Base-by-base conservation (phyloP, 1,284 basidiomycete genomes). In the Ceratobasidium sp. region DNA sequence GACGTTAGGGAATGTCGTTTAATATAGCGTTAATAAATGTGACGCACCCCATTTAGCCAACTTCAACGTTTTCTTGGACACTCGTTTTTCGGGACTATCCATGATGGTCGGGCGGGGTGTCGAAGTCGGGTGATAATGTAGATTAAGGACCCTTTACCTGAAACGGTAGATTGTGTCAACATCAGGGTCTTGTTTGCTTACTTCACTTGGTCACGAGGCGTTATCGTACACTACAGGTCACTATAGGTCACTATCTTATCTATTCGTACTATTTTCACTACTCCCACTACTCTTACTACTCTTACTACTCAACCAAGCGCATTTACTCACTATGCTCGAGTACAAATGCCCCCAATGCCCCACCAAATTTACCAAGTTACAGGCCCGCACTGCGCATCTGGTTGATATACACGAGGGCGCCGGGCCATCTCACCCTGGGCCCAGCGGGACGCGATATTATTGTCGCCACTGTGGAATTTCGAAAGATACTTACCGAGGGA, bases 181-280 rank as follows among this genome's bases (percentile, higher is more conserved):
- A 56, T 56, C 54, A 56, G 54, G 54, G 54, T 56, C 54, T 31
- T 56, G 15, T 56, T 31, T 56, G 49, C 20, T 53, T 53, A 53
- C 10, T 20, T 10, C 42, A 47, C 10, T 17, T 47, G 42, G 17
- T 47, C 42, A 47, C 42, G 42, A n/a, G 42, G 42, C 42, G 42
- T 17, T 47, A 47, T 17, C 42, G 42, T 17, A 10, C 42, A 47
- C 10, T 47, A 47, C 17, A 47, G 17, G 42, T 17, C 42, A 47
- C 42, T 47, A 53, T n/a, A 8, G n/a, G n/a, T n/a, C n/a, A n/a
- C n/a, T n/a, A n/a, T n/a, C n/a, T n/a, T n/a, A n/a, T n/a, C n/a
- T n/a, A n/a, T n/a, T 53, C 5, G 7, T n/a, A 53, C 49, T 53
- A 53, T n/a, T 53, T 8, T 53, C 26, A n/a, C 49, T 53, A 53